phyloP scores from a whole-genome alignment of 352 stramenopile genomes.

The Pythium brassicae region DNA sequence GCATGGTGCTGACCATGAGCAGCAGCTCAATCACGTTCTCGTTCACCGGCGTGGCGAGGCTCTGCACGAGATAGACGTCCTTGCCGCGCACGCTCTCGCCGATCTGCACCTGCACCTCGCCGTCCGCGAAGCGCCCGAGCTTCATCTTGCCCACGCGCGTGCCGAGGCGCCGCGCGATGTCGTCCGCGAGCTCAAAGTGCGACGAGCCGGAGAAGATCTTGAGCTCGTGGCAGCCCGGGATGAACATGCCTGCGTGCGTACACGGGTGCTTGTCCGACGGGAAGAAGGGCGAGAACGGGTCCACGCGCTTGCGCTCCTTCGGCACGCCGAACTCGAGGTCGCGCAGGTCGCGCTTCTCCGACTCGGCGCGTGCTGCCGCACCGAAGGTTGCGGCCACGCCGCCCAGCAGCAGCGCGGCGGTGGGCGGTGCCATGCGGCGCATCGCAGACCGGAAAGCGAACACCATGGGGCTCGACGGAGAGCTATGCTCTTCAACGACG shows the following conservation, averaged over 20 bases:
- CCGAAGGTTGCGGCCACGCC: constrained; percentile 38
- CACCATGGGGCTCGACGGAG: constrained; percentile 36
- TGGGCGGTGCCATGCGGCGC: constrained; percentile 30
- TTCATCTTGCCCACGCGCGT: constrained; percentile 86
- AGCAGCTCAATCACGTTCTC: constrained; percentile 95
- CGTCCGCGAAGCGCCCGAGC: constrained; percentile 89
- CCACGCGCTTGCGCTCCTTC: constrained; percentile 84
- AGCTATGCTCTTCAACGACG: background rate
- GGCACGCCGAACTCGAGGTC: constrained; percentile 85
- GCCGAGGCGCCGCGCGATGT: constrained; percentile 85
- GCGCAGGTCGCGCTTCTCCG: constrained; percentile 72
- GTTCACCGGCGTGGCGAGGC: constrained; percentile 89
- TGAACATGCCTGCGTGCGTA: constrained; percentile 89
- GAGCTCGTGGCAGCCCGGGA: constrained; percentile 89
- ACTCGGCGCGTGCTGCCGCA: constrained; percentile 25
- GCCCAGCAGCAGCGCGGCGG: constrained; percentile 50
- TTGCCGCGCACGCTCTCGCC: constrained; percentile 91
- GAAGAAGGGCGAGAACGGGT: constrained; percentile 87
- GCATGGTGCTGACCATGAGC: constrained; percentile 93
- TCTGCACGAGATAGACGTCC: constrained; percentile 95
- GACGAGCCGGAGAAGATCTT: constrained; percentile 92
- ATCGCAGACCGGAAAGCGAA: constrained; percentile 50
- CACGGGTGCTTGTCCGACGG: constrained; percentile 89
- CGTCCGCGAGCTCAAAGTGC: constrained; percentile 87
- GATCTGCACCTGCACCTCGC: constrained; percentile 91